Percentiles rank a stretch among this genome's conserved stretches.
Conservation (phyloP, 352 stramenopile genomes). For the Globisporangium acanthophoron region DNA sequence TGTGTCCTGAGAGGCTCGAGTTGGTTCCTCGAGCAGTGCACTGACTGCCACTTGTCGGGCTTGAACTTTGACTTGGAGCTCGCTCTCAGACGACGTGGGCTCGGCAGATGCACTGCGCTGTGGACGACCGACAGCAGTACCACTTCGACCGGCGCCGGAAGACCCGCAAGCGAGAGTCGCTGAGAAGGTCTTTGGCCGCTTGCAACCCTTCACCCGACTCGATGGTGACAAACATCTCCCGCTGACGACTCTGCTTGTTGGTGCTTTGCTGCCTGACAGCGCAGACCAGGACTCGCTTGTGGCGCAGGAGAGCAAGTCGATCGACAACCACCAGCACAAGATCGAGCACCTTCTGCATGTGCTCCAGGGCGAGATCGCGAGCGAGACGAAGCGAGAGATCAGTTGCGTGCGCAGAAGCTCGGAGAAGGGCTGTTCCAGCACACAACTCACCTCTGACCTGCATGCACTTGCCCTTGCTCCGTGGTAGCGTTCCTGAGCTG, state of each 20-base stretch:
- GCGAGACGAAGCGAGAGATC: conserved; percentile 54
- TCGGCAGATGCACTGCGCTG: conserved; percentile 41
- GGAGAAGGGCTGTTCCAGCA: background rate
- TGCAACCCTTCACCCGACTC: background rate
- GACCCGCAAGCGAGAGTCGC: conserved; percentile 2
- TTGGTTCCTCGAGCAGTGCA: background rate
- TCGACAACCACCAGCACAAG: conserved; percentile 49
- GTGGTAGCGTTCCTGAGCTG: conserved; percentile 17
- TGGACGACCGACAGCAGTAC: conserved; percentile 37
- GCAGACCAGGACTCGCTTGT: conserved; percentile 1
- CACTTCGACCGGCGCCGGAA: conserved; percentile 36
- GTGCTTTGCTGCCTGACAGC: background rate
- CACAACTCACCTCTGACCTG: background rate
- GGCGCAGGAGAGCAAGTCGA: conserved; percentile 19
- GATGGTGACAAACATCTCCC: background rate
- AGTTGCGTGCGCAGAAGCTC: conserved; percentile 17
- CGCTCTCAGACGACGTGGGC: conserved; percentile 25
- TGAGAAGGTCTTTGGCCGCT: conserved; percentile 2
- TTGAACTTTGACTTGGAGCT: background rate
- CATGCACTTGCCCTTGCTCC: too few relatives aligned
- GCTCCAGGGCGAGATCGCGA: conserved; percentile 51
- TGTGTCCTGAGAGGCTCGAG: background rate
- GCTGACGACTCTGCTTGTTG: background rate
- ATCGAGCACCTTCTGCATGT: conserved; percentile 51
- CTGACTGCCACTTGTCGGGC: background rate